Percentiles rank a stretch among this genome's conserved stretches.
Evolutionary conservation across 345 rosid genomes (phyloP).

Genomic region (Psidium friedrichsthalianum): DNA sequence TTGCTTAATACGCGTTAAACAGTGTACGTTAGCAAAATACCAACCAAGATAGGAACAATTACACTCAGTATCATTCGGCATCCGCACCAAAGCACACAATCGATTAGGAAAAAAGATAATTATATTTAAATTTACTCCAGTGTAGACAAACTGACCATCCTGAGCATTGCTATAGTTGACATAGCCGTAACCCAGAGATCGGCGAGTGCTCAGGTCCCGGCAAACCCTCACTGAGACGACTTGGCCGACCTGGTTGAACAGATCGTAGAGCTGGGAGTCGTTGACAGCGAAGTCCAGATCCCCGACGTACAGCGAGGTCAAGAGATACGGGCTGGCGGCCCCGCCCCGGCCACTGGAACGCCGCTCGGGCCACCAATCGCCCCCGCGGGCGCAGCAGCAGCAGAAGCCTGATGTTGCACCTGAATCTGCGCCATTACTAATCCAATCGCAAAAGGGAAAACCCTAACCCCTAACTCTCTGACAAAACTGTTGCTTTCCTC

Average conservation of each 20-base stretch:
- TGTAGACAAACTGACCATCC: constrained; percentile 42
- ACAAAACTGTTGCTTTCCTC: not conserved
- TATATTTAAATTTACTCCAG: not conserved
- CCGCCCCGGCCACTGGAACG: constrained; percentile 20
- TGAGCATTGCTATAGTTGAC: constrained; percentile 63
- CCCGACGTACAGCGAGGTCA: constrained; percentile 77
- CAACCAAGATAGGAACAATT: not conserved
- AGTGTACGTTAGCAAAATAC: not conserved
- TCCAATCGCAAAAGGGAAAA: not conserved
- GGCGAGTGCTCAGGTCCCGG: constrained; percentile 60
- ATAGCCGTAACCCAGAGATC: constrained; percentile 84
- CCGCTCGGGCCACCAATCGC: constrained; percentile 7
- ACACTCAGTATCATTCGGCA: not conserved
- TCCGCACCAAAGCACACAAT: not conserved
- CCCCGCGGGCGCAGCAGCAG: not conserved
- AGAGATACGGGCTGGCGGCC: constrained; percentile 23
- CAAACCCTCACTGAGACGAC: constrained; percentile 86
- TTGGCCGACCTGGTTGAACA: constrained; percentile 60
- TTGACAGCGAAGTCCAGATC: constrained; percentile 67
- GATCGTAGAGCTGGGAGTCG: constrained; percentile 70
- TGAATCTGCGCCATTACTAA: constrained; percentile 67
- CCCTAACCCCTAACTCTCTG: constrained; percentile 8
- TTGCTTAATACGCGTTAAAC: not conserved
- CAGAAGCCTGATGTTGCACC: constrained; percentile 42
- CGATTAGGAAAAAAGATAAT: not conserved